Conservation (phyloP, 2,329 filamentous ascomycete genomes). For the Arachnomyces sp. region DNA sequence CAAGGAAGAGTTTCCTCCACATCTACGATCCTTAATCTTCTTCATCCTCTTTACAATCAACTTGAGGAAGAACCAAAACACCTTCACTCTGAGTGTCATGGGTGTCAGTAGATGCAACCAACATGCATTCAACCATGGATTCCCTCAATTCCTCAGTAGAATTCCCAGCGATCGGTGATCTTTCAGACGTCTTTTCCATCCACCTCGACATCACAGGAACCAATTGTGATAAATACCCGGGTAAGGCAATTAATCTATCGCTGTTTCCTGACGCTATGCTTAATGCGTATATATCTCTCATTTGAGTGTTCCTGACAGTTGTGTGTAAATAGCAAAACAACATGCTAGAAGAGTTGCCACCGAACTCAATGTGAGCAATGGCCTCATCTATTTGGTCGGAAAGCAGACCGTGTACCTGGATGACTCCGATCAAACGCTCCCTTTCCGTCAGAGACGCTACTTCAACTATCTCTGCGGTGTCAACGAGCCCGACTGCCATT, state of each 20-base stretch:
- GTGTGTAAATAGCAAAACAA: conserved; percentile 35
- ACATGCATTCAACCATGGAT: too few species aligned
- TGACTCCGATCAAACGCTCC: conserved; percentile 52
- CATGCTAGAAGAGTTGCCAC: conserved; percentile 42
- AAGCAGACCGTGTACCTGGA: conserved; percentile 43
- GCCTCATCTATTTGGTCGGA: conserved; percentile 52
- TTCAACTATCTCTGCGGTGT: conserved; percentile 55
- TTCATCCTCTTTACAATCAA: too few species aligned
- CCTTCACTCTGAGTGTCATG: too few species aligned
- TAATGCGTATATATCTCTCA: not conserved
- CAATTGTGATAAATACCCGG: conserved; percentile 35
- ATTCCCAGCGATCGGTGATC: not conserved
- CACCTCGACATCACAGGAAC: conserved; percentile 20
- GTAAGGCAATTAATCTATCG: conserved; percentile 16
- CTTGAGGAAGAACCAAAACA: too few species aligned
- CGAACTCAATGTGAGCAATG: conserved; percentile 34
- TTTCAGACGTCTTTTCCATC: conserved; percentile 19
- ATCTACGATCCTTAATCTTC: too few species aligned
- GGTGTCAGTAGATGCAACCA: too few species aligned
- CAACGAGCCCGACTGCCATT: conserved; percentile 47
- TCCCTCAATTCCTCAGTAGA: too few species aligned
- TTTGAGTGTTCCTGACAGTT: not conserved
- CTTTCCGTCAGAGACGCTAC: conserved; percentile 54
- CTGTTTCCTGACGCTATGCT: not conserved
- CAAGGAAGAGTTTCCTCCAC: too few species aligned